These are phyloP conservation scores for Trichoderma afroharzianum DNA, from an alignment of 2,329 filamentous ascomycete genomes.

Conservation along the genomic window DNA sequence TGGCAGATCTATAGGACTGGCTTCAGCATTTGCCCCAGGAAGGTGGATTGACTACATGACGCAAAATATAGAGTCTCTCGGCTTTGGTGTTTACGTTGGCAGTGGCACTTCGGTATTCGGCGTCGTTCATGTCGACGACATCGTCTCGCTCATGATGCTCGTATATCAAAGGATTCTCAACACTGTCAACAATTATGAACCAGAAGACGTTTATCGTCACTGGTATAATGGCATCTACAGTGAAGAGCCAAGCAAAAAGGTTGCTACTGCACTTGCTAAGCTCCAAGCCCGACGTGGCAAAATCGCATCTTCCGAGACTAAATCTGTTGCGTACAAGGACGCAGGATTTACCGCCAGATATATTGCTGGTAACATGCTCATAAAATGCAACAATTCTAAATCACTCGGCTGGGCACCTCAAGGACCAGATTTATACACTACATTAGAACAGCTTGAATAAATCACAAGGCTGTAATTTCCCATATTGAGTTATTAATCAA, in stretches of 20 bases:
- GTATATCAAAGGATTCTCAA: background rate
- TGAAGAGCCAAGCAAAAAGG: background rate
- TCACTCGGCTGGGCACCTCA: background rate
- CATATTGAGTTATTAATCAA: too few relatives aligned
- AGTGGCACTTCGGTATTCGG: background rate
- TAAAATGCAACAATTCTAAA: background rate
- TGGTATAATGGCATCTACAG: background rate
- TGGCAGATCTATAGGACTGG: background rate
- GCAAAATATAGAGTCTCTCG: background rate
- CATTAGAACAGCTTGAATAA: background rate
- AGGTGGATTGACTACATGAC: background rate
- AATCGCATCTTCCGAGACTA: background rate
- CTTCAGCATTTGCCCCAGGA: background rate
- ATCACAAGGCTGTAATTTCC: background rate
- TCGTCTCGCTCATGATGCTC: background rate
- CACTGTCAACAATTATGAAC: background rate
- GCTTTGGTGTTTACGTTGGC: background rate
- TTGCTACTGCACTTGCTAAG: background rate
- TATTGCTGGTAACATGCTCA: background rate
- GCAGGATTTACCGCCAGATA: background rate
- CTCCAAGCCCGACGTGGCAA: background rate
- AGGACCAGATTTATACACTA: background rate
- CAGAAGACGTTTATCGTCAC: background rate
- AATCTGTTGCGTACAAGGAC: background rate
- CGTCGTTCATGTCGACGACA: background rate